These are phyloP conservation scores for Comarum palustre DNA, from an alignment of 306 rosid genomes.

Conservation along the genomic window DNA sequence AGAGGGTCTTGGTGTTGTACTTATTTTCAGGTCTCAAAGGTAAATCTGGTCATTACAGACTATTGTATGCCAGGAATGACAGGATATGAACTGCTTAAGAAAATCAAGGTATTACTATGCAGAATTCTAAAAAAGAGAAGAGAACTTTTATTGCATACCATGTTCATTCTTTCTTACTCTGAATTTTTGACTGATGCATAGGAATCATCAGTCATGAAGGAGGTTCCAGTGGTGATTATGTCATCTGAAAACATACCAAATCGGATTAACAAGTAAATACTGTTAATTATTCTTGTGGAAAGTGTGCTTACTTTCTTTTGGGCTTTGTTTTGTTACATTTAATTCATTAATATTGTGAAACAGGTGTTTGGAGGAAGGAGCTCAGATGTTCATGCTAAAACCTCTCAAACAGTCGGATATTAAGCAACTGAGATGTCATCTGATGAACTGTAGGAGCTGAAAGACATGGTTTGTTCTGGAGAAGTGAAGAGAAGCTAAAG, in stretches of 20 bases:
- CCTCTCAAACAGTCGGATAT: conserved; percentile 85
- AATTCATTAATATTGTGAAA: neutral
- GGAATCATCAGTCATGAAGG: conserved; percentile 82
- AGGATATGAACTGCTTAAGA: conserved; percentile 88
- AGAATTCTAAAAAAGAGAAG: neutral
- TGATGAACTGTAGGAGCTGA: conserved; percentile 58
- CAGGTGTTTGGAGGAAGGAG: conserved; percentile 95
- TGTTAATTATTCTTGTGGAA: neutral
- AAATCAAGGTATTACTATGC: conserved; percentile 57
- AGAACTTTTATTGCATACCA: neutral
- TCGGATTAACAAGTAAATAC: conserved; percentile 64
- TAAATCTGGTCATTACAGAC: conserved; percentile 81
- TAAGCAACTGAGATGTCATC: conserved; percentile 58
- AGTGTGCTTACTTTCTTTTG: neutral
- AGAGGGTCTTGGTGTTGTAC: neutral
- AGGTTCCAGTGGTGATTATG: conserved; percentile 88
- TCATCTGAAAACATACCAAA: conserved; percentile 88
- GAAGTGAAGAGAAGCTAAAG: neutral
- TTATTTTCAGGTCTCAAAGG: conserved; percentile 59
- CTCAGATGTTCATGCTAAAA: conserved; percentile 86
- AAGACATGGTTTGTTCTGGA: neutral
- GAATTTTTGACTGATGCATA: neutral
- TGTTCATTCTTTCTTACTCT: neutral
- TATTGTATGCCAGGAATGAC: conserved; percentile 98
- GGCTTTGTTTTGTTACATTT: neutral